Evolutionary conservation across 371 early-diverging fungal species (phyloP).

Genomic region (Lichtheimia ornata): DNA sequence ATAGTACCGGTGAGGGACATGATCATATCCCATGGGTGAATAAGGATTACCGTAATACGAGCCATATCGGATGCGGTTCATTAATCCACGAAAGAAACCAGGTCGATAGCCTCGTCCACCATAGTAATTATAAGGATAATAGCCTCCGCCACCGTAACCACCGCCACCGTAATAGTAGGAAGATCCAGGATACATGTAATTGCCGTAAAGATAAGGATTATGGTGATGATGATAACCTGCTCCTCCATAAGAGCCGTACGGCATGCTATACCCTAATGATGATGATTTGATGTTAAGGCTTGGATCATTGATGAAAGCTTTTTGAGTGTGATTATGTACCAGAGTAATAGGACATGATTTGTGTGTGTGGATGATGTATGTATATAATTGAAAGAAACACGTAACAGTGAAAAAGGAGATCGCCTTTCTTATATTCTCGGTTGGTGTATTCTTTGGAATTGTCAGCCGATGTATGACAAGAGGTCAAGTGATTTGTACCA

Average conservation of each 20-base stretch:
- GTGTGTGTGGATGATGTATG: too few relatives aligned
- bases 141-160: conserved; percentile 11
- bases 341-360: too few relatives aligned
- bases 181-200: not conserved
- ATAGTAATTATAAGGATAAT: conserved; percentile 14
- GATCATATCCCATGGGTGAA: not conserved
- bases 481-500: too few relatives aligned
- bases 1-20: conserved; percentile 13
- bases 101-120: conserved; percentile 20
- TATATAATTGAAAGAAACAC: too few relatives aligned
- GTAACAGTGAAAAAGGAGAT: too few relatives aligned
- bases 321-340: too few relatives aligned
- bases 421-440: too few relatives aligned
- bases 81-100: conserved; percentile 20
- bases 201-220: conserved; percentile 1
- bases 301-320: too few relatives aligned
- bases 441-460: too few relatives aligned
- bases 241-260: not conserved
- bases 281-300: too few relatives aligned
- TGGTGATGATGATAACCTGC: not conserved
- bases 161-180: conserved; percentile 4
- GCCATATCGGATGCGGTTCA: conserved; percentile 24
- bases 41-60: conserved; percentile 11
- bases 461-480: too few relatives aligned
- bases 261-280: not conserved